Base-by-base conservation (phyloP, 2,329 filamentous ascomycete species). In the Aspergillus quadrilineatus region DNA sequence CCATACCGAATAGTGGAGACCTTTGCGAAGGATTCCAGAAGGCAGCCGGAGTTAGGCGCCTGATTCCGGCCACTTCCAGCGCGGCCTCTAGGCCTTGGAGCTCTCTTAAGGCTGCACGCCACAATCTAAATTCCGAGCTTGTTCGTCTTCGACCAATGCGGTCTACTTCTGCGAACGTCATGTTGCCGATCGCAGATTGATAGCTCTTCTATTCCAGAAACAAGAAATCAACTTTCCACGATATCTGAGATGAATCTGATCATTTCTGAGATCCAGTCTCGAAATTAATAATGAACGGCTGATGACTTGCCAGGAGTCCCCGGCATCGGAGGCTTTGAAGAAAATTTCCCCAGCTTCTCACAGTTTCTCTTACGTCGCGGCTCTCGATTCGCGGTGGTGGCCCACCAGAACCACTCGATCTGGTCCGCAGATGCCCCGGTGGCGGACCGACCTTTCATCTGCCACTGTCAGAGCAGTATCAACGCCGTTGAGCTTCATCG, bases 281-380 rank as follows among this genome's bases (percentile, higher is more conserved):
- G 9, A 22, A 17, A 47, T 56, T 42, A 51, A 47, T 56, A 51
- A 56, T 47, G 29, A 42, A 37, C 42, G 43, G 12, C 22, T 22
- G 36, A 17, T 41, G 43, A 56, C 28, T 51, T 39, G 47, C 49
- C 34, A 22, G 39, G 29, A 6, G 10, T 14, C 42, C 22, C 55
- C 55, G 55, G 45, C 55, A 57, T 53, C 55, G 55, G 55, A 57
- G 51, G 29, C 29, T 39, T n/a, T 56, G 30, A 15, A 39, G 49
- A 46, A 45, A 46, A 43, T 52, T 60, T 64, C 60, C 57, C 60
- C 62, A 63, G 62, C 49, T 64, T 56, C 55, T 57, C 57, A 30
- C 26, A 37, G 47, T 65, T 65, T 65, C 50, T 62, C 50, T 65
- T 65, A 65, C 63, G 60, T 63, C 58, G 47, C 59, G 37, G 15